These are phyloP conservation scores for Serendipita sp. DNA, from an alignment of 768 basidiomycete genomes.

Conservation along the genomic window DNA sequence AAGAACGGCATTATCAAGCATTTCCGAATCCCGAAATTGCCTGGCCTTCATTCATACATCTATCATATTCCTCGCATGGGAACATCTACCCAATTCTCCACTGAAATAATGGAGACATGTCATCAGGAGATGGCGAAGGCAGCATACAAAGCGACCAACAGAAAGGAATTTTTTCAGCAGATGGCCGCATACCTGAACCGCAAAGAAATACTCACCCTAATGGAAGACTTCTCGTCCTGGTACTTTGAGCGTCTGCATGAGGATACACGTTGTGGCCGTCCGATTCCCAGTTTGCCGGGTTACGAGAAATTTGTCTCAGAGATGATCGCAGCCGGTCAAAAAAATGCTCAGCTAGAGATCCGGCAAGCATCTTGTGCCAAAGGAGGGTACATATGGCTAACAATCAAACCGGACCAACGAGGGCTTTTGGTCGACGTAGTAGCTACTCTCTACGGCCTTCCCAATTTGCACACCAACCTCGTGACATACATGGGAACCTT, in stretches of 20 bases:
- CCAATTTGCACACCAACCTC: slow-evolving; percentile 15
- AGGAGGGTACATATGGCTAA: neutral
- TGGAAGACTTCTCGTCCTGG: slow-evolving; percentile 9
- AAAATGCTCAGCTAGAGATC: neutral
- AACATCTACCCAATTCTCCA: slow-evolving; percentile 22
- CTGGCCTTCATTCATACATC: slow-evolving; percentile 20
- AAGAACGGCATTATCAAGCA: slow-evolving; percentile 18
- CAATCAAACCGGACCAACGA: slow-evolving; percentile 10
- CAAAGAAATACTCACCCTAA: slow-evolving; percentile 21
- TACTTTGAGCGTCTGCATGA: neutral
- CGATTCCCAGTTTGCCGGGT: neutral
- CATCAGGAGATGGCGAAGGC: slow-evolving; percentile 31
- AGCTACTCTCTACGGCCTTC: slow-evolving; percentile 14
- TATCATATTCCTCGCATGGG: slow-evolving; percentile 19
- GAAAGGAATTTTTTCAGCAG: slow-evolving; percentile 24
- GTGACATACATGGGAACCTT: slow-evolving; percentile 15
- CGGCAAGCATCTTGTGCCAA: neutral
- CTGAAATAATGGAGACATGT: slow-evolving; percentile 24
- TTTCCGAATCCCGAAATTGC: slow-evolving; percentile 27
- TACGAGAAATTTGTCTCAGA: neutral
- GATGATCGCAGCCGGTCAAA: neutral
- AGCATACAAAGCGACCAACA: slow-evolving; percentile 22
- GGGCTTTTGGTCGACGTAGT: slow-evolving; percentile 15
- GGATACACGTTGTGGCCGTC: neutral
- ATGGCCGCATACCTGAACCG: slow-evolving; percentile 27